Evolutionary conservation across 2,329 filamentous ascomycete genomes (phyloP).

Genomic region (Acrodontium crateriforme): DNA sequence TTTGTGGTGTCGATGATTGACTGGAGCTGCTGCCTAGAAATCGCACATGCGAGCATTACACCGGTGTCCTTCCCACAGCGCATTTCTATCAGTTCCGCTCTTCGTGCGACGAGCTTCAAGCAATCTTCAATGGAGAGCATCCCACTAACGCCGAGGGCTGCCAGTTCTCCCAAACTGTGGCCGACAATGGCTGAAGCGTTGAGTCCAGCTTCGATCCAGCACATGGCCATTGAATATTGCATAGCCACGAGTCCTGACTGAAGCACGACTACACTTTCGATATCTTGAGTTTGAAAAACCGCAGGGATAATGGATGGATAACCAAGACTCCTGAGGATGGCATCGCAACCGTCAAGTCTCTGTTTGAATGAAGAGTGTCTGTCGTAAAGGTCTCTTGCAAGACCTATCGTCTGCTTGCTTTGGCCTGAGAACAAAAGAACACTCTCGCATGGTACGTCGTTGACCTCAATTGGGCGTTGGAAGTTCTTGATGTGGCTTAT

Average conservation of each 20-base stretch:
- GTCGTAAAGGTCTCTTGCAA: neutral
- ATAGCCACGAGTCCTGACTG: neutral
- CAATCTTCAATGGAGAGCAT: neutral
- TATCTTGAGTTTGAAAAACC: neutral
- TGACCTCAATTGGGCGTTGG: neutral
- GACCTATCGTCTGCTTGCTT: neutral
- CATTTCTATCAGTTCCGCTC: neutral
- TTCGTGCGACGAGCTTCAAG: neutral
- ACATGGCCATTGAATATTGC: slow-evolving; percentile 1
- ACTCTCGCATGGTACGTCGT: neutral
- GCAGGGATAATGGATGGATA: neutral
- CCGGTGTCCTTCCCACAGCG: too few species aligned
- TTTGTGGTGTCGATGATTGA: too few species aligned
- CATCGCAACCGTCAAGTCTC: slow-evolving; percentile 1
- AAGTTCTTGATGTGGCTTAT: too few species aligned
- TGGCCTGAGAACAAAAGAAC: slow-evolving; percentile 1
- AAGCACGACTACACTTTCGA: neutral
- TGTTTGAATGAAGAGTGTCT: neutral
- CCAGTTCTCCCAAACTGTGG: slow-evolving; percentile 1
- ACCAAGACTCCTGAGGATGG: neutral
- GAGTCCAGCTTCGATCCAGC: slow-evolving; percentile 1
- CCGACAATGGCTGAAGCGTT: neutral
- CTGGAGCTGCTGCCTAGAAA: too few species aligned
- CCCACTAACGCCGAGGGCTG: slow-evolving; percentile 1
- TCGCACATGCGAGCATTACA: too few species aligned